Base-by-base conservation (phyloP, 805 yeast genomes). In the Candida stauntonica region DNA sequence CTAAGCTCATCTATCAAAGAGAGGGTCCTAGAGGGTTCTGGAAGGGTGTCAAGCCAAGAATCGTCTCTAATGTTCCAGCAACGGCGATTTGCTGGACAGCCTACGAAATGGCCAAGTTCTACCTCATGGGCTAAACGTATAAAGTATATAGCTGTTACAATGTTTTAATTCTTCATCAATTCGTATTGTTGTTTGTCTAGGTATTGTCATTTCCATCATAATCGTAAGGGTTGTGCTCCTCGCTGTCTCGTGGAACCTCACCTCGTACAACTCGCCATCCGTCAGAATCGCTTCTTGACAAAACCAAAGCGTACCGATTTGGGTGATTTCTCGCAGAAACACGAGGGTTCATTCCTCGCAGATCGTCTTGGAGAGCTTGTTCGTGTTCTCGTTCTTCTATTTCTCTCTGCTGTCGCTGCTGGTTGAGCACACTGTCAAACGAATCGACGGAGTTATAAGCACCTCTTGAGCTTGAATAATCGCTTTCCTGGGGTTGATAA, bases 21-120 rank as follows among this genome's bases (percentile, higher is more conserved):
- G 79, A 77, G 27, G 88, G 89, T 4, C 47, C 66, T 35, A 46
- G 48, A 7, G 93, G 94, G 0, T 93, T 93, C 58, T 59, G 74
- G 55, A 73, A 94, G 49, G 99, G 99, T 17, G 68, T 85, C 53
- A 79, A 80, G 57, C 97, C 99, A 31, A 78, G 99, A 62, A 79
- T 93, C 35, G 79, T 91, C 19, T 81, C 89, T 49, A 88, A 88
- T 61, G 88, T 91, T 58, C 99, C 99, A 16, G 79, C 93, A 33
- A 91, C 98, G 11, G 98, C 98, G 15, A 87, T 91, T 45, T 81
- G 95, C 52, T 91, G 98, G 98, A 91, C 98, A 2, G 87, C 95
- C 17, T 91, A 91, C 62, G 99, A 91, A 61, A 88, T 88, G 94
- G 97, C 96, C 31, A 91, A 91, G 42, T 65, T 62, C 46, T 61